Conservation (phyloP, 768 basidiomycete species). For the Tricholoma flavovirens region DNA sequence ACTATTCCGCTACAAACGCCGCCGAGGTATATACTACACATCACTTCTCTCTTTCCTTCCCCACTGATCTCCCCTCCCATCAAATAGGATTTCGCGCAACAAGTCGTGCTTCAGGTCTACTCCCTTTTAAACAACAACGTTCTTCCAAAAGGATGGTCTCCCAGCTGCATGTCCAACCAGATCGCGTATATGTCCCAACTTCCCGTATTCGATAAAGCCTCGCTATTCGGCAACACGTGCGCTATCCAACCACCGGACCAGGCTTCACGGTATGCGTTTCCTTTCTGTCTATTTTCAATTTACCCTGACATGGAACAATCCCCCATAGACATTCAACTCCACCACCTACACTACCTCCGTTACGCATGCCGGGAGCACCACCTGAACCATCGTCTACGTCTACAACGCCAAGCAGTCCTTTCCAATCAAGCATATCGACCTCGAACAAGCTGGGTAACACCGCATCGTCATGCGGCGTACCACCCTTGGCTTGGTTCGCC, state of each 20-base stretch:
- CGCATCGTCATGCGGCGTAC: neutral
- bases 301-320: neutral
- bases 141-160: slow-evolving; percentile 20
- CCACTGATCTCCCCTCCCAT: neutral
- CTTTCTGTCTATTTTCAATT: neutral
- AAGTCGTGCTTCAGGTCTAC: slow-evolving; percentile 21
- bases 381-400: neutral
- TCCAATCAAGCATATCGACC: neutral
- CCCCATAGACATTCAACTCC: slow-evolving; percentile 9
- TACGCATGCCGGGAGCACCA: neutral
- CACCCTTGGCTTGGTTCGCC: neutral
- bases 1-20: slow-evolving; percentile 20
- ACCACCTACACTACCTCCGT: neutral
- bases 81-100: slow-evolving; percentile 26
- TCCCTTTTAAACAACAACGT: slow-evolving; percentile 16
- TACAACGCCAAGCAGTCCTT: neutral
- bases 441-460: neutral
- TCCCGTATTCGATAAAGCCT: slow-evolving; percentile 16
- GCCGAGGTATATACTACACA: slow-evolving; percentile 21
- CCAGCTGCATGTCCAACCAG: slow-evolving; percentile 26
- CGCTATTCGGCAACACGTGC: slow-evolving; percentile 26
- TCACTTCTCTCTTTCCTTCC: neutral
- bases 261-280: slow-evolving; percentile 7
- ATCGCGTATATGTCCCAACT: slow-evolving; percentile 18
- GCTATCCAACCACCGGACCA: slow-evolving; percentile 8